Conservation (phyloP, 2,329 filamentous ascomycete species). For the Cladosporium sp. region DNA sequence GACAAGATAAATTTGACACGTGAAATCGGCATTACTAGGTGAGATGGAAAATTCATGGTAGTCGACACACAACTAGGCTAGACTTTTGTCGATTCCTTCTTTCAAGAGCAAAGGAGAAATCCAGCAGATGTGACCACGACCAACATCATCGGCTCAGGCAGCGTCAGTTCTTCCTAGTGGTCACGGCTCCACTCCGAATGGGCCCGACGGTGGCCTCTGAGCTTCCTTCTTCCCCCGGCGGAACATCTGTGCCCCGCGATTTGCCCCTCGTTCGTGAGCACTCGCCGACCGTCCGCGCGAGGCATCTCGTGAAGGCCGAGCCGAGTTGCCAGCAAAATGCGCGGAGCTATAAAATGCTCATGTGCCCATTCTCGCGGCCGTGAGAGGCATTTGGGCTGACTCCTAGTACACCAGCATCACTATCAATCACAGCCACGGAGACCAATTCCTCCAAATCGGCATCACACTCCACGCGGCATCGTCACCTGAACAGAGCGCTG, state of each 20-base stretch:
- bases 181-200: not conserved
- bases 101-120: not conserved
- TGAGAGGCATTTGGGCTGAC: not conserved
- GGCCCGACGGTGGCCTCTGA: not conserved
- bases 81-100: too few species aligned
- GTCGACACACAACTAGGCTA: too few species aligned
- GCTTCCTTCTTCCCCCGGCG: conserved; percentile 1
- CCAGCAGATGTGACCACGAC: not conserved
- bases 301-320: conserved; percentile 1
- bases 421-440: not conserved
- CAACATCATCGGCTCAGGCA: not conserved
- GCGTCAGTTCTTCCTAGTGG: not conserved
- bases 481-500: conserved; percentile 11
- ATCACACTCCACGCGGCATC: conserved; percentile 6
- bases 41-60: not conserved
- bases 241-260: conserved; percentile 3
- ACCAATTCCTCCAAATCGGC: not conserved
- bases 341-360: conserved; percentile 11
- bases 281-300: conserved; percentile 2
- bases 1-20: not conserved
- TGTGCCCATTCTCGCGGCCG: conserved; percentile 11
- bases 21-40: not conserved
- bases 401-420: not conserved
- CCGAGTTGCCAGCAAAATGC: not conserved
- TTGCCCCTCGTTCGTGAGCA: conserved; percentile 1